A percentile compares a stretch with the other conserved stretches of the same genome.
Evolutionary conservation across 176 grass and related monocot species (phyloP).

Genomic region (Eleusine coracana): DNA sequence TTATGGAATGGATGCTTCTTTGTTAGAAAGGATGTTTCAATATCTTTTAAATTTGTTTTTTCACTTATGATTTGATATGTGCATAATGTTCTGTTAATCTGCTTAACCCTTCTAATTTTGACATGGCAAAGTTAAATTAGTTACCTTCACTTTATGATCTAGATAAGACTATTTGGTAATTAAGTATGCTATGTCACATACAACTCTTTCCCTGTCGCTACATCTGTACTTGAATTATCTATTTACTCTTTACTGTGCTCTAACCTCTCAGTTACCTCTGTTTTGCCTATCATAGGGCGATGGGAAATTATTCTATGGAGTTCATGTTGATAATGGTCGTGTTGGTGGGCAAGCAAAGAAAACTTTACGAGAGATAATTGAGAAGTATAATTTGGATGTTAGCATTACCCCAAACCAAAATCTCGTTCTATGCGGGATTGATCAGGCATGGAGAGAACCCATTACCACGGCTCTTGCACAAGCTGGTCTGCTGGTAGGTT

Average conservation of each 20-base stretch:
- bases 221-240: conserved; percentile 19
- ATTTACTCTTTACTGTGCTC: background rate
- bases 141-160: background rate
- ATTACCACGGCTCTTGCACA: conserved; percentile 79
- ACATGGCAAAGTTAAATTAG: background rate
- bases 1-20: background rate
- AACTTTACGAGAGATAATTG: conserved; percentile 90
- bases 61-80: background rate
- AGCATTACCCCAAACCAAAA: conserved; percentile 95
- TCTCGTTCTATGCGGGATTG: conserved; percentile 82
- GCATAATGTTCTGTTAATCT: background rate
- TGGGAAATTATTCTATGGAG: conserved; percentile 86
- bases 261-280: conserved; percentile 3
- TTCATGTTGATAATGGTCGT: conserved; percentile 95
- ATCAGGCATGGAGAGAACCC: conserved; percentile 68
- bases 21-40: background rate
- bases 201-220: background rate
- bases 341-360: conserved; percentile 80
- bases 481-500: conserved; percentile 81
- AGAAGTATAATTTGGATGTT: conserved; percentile 86
- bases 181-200: background rate
- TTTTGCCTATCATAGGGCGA: conserved; percentile 62
- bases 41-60: background rate
- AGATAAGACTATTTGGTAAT: background rate
- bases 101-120: background rate